Conservation (phyloP, 2,329 filamentous ascomycete genomes). For the Monosporascus sp. region DNA sequence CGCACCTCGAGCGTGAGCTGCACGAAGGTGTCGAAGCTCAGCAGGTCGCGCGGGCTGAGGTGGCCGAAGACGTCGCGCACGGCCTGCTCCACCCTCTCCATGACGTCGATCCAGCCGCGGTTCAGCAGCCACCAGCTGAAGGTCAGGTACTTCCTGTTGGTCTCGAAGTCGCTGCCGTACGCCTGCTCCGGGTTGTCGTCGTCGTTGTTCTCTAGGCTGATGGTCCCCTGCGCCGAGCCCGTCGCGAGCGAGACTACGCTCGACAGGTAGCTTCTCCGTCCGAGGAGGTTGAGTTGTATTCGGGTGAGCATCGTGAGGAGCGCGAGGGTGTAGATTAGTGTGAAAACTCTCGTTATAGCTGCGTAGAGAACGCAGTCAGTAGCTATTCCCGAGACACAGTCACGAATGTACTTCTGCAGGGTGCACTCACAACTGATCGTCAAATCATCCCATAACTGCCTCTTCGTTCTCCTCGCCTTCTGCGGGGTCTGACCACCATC, state of each 20-base stretch:
- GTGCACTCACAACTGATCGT: constrained; percentile 77
- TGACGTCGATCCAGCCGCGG: constrained; percentile 77
- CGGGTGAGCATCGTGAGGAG: constrained; percentile 88
- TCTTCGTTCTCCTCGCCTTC: constrained; percentile 70
- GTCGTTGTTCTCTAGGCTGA: constrained; percentile 88
- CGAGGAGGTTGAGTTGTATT: constrained; percentile 94
- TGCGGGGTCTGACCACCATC: constrained; percentile 37
- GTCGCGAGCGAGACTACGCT: constrained; percentile 89
- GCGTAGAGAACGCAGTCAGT: neutral
- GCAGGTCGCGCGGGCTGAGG: constrained; percentile 80
- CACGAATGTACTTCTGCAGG: neutral
- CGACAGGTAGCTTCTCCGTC: constrained; percentile 89
- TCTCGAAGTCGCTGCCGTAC: constrained; percentile 92
- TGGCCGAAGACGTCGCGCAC: constrained; percentile 87
- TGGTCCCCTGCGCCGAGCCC: constrained; percentile 66
- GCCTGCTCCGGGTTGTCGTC: constrained; percentile 77
- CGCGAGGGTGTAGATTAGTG: constrained; percentile 83
- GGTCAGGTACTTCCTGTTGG: constrained; percentile 88
- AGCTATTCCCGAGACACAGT: too few relatives aligned
- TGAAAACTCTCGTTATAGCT: constrained; percentile 90
- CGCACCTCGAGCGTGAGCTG: constrained; percentile 79
- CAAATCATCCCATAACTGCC: constrained; percentile 94
- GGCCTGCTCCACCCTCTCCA: constrained; percentile 74
- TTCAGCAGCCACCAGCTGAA: constrained; percentile 99
- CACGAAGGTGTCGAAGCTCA: constrained; percentile 74